A percentile compares a stretch with the other conserved stretches of the same genome.
phyloP scores from a whole-genome alignment of 164 flowering plant genomes.

The Macadamia tetraphylla region DNA sequence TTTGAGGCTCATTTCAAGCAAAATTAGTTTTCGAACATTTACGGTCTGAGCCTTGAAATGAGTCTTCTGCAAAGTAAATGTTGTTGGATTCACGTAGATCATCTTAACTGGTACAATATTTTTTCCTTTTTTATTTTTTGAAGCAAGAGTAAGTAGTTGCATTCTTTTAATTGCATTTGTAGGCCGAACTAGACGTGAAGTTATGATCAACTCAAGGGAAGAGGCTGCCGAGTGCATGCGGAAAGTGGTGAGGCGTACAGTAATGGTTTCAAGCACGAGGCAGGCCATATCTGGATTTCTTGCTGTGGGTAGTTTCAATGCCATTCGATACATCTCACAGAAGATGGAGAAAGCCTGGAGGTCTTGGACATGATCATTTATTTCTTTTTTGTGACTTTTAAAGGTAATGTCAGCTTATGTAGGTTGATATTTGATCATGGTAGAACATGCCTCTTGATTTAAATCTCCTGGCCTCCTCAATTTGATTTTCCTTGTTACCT shows the following conservation, averaged over 20 bases:
- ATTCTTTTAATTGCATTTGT: constrained; percentile 3
- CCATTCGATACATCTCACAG: constrained; percentile 49
- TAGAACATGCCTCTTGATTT: no score
- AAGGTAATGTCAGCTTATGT: no score
- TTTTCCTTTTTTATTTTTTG: neutral
- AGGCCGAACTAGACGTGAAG: constrained; percentile 41
- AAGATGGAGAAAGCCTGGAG: constrained; percentile 81
- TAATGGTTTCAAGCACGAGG: constrained; percentile 81
- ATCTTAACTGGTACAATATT: no score
- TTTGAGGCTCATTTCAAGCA: neutral
- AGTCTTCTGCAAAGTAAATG: neutral
- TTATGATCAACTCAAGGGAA: constrained; percentile 47
- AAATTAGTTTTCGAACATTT: neutral
- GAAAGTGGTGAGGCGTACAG: constrained; percentile 53
- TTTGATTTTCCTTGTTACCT: no score
- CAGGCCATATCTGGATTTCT: constrained; percentile 86
- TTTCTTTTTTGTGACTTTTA: no score
- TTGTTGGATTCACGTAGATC: neutral
- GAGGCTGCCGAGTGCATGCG: constrained; percentile 61
- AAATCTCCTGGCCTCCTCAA: no score
- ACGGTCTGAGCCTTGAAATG: neutral
- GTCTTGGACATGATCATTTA: constrained; percentile 39
- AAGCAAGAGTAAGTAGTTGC: neutral
- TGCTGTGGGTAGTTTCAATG: constrained; percentile 61
- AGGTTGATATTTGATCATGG: no score